These are phyloP conservation scores for Trichoderma breve DNA, from an alignment of 2,329 filamentous ascomycete genomes.

Conservation along the genomic window DNA sequence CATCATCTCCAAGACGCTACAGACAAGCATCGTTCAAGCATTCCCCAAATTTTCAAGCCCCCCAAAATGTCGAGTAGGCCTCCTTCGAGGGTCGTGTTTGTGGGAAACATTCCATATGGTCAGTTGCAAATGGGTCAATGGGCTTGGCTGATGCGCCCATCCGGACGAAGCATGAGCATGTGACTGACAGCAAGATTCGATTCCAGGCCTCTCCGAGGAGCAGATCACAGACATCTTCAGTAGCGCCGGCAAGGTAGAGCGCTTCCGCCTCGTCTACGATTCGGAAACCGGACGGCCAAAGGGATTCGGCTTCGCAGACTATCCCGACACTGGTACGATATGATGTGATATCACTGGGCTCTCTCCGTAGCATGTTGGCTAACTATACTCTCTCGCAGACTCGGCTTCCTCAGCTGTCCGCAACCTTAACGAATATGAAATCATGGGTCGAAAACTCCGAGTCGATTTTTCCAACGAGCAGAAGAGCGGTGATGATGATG, in stretches of 20 bases:
- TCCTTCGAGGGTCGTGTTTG: constrained; percentile 76
- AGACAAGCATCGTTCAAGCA: background rate
- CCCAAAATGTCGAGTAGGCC: constrained; percentile 66
- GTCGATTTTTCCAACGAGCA: constrained; percentile 97
- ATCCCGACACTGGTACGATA: constrained; percentile 75
- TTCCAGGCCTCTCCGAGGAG: constrained; percentile 87
- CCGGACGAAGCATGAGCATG: background rate
- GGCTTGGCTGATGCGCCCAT: background rate
- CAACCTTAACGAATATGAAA: constrained; percentile 91
- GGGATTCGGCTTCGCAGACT: constrained; percentile 95
- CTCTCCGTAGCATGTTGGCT: constrained; percentile 20
- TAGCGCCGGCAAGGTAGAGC: constrained; percentile 83
- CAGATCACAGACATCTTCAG: constrained; percentile 93
- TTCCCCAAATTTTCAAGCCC: constrained; percentile 12
- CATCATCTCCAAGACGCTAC: background rate
- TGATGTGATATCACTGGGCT: background rate
- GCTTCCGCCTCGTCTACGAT: constrained; percentile 92
- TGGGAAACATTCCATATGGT: constrained; percentile 85
- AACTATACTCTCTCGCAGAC: constrained; percentile 40
- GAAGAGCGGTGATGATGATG: constrained; percentile 62
- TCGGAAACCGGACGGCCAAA: constrained; percentile 92
- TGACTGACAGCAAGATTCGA: constrained; percentile 24
- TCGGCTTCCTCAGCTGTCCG: constrained; percentile 90
- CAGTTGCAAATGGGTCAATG: constrained; percentile 27
- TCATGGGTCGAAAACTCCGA: constrained; percentile 89